phyloP scores from a whole-genome alignment of 352 stramenopile genomes.

The Pythium grandisporangium region DNA sequence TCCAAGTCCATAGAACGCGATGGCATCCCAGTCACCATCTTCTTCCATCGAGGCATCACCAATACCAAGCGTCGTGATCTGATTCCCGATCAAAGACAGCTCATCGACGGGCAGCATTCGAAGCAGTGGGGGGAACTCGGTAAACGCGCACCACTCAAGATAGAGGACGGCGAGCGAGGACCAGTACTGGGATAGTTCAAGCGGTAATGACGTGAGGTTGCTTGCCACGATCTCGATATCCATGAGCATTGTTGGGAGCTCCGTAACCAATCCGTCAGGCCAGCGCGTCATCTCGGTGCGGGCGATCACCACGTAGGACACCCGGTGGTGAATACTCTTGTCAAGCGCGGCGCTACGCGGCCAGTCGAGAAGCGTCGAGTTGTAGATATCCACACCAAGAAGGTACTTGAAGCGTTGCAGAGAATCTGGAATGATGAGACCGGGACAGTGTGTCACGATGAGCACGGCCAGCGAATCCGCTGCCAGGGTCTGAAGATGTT shows the following conservation, averaged over 20 bases:
- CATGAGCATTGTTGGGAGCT: constrained; percentile 23
- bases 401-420: constrained; percentile 27
- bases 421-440: constrained; percentile 18
- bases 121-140: constrained; percentile 16
- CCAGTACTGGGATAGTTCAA: constrained; percentile 17
- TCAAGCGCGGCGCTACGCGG: constrained; percentile 20
- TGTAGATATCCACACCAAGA: constrained; percentile 43
- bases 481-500: constrained; percentile 16
- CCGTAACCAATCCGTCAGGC: constrained; percentile 20
- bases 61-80: constrained; percentile 6
- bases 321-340: constrained; percentile 12
- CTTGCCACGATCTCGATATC: constrained; percentile 35
- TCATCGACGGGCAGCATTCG: constrained; percentile 5
- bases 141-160: constrained; percentile 19
- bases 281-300: constrained; percentile 37
- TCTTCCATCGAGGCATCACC: too few species aligned
- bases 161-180: constrained; percentile 21
- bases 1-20: too few species aligned
- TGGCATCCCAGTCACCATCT: too few species aligned
- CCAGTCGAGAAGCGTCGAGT: constrained; percentile 36
- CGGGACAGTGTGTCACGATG: constrained; percentile 38
- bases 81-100: constrained; percentile 15
- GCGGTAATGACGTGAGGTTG: constrained; percentile 20
- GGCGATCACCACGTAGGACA: constrained; percentile 31
- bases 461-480: constrained; percentile 16